phyloP scores from a whole-genome alignment of 2,329 filamentous ascomycete species.

The Onygena corvina region DNA sequence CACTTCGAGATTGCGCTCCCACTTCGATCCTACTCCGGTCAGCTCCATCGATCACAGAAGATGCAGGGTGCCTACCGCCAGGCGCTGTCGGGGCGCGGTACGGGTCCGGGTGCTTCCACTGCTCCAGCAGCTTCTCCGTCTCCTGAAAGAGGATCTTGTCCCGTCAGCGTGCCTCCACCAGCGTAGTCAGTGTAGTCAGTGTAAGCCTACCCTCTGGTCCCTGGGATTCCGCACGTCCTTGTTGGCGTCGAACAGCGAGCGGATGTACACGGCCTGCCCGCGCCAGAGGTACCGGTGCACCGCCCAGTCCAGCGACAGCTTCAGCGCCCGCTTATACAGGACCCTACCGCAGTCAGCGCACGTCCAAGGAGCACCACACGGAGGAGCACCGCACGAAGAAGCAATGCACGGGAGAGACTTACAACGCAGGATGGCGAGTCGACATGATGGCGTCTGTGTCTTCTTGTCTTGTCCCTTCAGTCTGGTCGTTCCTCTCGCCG shows the following conservation, averaged over 20 bases:
- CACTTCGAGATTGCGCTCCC: conserved; percentile 78
- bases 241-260: conserved; percentile 90
- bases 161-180: conserved; percentile 10
- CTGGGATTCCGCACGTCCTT: conserved; percentile 70
- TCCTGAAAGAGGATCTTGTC: conserved; percentile 67
- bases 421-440: conserved; percentile 27
- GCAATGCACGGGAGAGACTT: conserved; percentile 15
- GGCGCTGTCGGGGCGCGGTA: conserved; percentile 82
- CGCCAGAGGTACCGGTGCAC: conserved; percentile 89
- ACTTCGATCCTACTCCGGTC: conserved; percentile 64
- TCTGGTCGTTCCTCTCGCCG: neutral
- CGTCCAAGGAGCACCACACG: neutral
- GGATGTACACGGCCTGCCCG: conserved; percentile 90
- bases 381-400: neutral
- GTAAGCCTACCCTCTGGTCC: conserved; percentile 60
- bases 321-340: conserved; percentile 84
- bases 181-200: neutral
- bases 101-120: conserved; percentile 96
- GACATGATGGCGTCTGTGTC: conserved; percentile 11
- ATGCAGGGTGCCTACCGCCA: conserved; percentile 53
- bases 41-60: conserved; percentile 3
- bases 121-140: conserved; percentile 75
- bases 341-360: conserved; percentile 33
- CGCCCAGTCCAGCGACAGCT: conserved; percentile 89
- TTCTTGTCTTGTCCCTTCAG: neutral